phyloP scores from a whole-genome alignment of 805 yeast genomes.

The Sugiyamaella qingdaonensis region DNA sequence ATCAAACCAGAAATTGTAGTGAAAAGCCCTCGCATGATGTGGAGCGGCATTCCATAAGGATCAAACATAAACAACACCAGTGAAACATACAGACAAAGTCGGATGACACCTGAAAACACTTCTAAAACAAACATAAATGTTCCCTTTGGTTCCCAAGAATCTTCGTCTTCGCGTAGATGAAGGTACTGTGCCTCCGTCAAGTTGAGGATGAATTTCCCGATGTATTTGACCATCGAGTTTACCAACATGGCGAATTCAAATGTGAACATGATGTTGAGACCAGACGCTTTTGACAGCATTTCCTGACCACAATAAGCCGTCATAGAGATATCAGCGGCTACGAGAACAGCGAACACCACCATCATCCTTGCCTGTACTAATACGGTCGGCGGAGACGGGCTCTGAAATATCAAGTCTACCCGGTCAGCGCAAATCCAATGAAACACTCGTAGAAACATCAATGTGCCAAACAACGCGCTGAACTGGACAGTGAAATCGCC shows the following conservation, averaged over 20 bases:
- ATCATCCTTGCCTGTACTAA: conserved; percentile 40
- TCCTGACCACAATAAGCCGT: conserved; percentile 47
- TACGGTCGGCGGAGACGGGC: conserved; percentile 30
- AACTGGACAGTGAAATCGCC: conserved; percentile 45
- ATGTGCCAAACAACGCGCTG: conserved; percentile 37
- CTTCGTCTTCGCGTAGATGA: conserved; percentile 48
- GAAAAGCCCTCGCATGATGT: conserved; percentile 48
- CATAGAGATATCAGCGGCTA: conserved; percentile 47
- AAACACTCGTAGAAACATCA: conserved; percentile 58
- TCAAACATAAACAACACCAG: conserved; percentile 45
- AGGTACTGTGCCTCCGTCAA: conserved; percentile 54
- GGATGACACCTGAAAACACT: conserved; percentile 43
- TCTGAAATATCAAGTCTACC: conserved; percentile 47
- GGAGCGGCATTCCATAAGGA: conserved; percentile 43
- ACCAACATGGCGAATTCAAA: conserved; percentile 68
- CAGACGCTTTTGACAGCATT: conserved; percentile 25
- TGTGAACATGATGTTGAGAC: conserved; percentile 59
- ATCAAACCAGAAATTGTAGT: conserved; percentile 33
- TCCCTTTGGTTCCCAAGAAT: conserved; percentile 68
- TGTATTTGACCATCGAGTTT: conserved; percentile 46
- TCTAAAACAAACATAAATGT: conserved; percentile 56
- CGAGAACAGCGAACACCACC: conserved; percentile 42
- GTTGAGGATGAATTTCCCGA: conserved; percentile 47
- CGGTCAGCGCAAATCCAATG: conserved; percentile 69
- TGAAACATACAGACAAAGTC: conserved; percentile 44